A percentile compares a stretch with the other conserved stretches of the same genome.
Conservation (phyloP, 768 basidiomycete genomes). For the Arthromyces matolae region DNA sequence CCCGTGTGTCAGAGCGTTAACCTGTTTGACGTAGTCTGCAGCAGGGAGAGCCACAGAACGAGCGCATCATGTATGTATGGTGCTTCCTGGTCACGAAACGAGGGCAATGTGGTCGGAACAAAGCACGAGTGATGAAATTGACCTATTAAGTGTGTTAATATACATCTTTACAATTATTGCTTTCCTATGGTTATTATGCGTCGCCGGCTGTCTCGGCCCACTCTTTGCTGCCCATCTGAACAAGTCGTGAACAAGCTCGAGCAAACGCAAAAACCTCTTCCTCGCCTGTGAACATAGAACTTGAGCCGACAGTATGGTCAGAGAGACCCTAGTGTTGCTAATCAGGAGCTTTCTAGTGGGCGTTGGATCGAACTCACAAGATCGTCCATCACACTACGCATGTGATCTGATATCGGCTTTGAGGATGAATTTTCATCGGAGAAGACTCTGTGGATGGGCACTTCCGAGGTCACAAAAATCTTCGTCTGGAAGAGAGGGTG, state of each 20-base stretch:
- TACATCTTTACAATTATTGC: no score
- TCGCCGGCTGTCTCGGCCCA: conserved; percentile 61
- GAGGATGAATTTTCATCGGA: conserved; percentile 56
- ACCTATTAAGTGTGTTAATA: no score
- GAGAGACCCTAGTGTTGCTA: conserved; percentile 61
- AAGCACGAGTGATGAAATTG: no score
- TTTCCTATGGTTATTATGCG: conserved; percentile 8
- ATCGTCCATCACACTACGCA: conserved; percentile 94
- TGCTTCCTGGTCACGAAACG: no score
- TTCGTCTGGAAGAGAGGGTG: conserved; percentile 61
- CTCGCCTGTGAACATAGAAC: conserved; percentile 92
- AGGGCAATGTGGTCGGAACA: no score
- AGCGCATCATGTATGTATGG: no score
- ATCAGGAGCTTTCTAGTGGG: conserved; percentile 5
- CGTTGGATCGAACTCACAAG: conserved; percentile 50
- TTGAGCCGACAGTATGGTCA: conserved; percentile 69
- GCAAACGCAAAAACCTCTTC: conserved; percentile 98
- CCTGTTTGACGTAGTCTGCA: no score
- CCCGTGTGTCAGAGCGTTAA: no score
- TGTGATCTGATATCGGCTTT: conserved; percentile 66
- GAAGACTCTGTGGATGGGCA: conserved; percentile 88
- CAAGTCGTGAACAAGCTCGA: conserved; percentile 82
- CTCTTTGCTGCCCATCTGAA: conserved; percentile 88
- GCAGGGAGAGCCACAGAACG: no score
- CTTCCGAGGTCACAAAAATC: conserved; percentile 88